phyloP scores from a whole-genome alignment of 805 yeast genomes.

The Myxozyma monticola region DNA sequence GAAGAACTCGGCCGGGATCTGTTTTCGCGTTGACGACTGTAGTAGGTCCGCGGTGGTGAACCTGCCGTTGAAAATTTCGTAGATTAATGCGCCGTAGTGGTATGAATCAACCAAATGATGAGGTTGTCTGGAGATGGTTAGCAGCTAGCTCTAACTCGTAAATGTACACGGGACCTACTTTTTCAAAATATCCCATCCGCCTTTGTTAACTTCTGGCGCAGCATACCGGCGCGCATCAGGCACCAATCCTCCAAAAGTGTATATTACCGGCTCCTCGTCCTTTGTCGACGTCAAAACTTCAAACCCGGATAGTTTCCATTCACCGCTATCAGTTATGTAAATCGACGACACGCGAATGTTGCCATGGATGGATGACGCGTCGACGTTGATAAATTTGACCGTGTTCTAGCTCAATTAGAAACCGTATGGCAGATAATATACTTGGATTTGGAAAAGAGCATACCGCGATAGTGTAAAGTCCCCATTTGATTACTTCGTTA shows the following conservation, averaged over 20 bases:
- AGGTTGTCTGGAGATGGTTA: conserved; percentile 35
- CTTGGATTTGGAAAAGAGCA: neutral
- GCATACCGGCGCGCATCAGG: conserved; percentile 40
- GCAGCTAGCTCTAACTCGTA: neutral
- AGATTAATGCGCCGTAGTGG: conserved; percentile 59
- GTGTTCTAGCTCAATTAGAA: conserved; percentile 40
- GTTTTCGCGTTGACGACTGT: conserved; percentile 28
- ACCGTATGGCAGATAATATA: neutral
- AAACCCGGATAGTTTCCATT: conserved; percentile 82
- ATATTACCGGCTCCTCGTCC: conserved; percentile 44
- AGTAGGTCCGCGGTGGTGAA: conserved; percentile 23
- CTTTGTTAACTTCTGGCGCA: conserved; percentile 56
- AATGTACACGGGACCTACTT: conserved; percentile 5
- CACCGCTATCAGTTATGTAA: conserved; percentile 68
- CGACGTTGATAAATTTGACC: conserved; percentile 57
- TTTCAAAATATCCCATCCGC: conserved; percentile 45
- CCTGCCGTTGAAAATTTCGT: conserved; percentile 45
- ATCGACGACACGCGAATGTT: conserved; percentile 58
- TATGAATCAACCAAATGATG: conserved; percentile 55
- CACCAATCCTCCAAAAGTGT: conserved; percentile 39
- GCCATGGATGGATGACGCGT: conserved; percentile 61
- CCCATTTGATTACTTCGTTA: conserved; percentile 48
- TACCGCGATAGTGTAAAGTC: conserved; percentile 53
- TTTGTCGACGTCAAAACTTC: conserved; percentile 60
- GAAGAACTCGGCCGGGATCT: conserved; percentile 44